Percentiles rank a stretch among this genome's conserved stretches.
phyloP scores from a whole-genome alignment of 2,329 filamentous ascomycete species.

The Xylaria sp. region DNA sequence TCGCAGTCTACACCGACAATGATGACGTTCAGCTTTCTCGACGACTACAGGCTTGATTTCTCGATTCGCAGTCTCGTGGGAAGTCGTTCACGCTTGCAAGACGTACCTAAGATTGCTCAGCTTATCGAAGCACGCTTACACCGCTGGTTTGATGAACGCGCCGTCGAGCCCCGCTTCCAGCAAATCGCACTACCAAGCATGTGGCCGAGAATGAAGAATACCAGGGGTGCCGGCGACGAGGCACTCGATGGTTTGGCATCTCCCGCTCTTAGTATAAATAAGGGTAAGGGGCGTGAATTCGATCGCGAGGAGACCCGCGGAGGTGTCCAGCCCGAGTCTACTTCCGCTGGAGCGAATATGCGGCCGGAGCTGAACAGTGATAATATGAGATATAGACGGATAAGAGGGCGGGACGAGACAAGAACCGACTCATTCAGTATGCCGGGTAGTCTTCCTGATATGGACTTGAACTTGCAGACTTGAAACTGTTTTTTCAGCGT shows the following conservation, averaged over 20 bases:
- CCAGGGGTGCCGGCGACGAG: slow-evolving; percentile 73
- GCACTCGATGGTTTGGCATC: slow-evolving; percentile 55
- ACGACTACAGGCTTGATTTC: slow-evolving; percentile 86
- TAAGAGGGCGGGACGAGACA: slow-evolving; percentile 52
- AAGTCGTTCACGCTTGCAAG: slow-evolving; percentile 80
- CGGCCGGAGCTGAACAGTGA: slow-evolving; percentile 48
- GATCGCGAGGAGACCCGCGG: slow-evolving; percentile 61
- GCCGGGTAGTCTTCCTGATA: slow-evolving; percentile 58
- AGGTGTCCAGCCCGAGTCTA: slow-evolving; percentile 57
- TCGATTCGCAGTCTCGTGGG: slow-evolving; percentile 83
- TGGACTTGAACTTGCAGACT: slow-evolving; percentile 46
- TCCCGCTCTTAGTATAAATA: slow-evolving; percentile 59
- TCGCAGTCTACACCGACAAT: slow-evolving; percentile 80
- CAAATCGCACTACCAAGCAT: slow-evolving; percentile 84
- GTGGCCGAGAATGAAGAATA: slow-evolving; percentile 87
- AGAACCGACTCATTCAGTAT: slow-evolving; percentile 52
- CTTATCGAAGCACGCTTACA: slow-evolving; percentile 82
- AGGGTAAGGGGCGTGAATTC: slow-evolving; percentile 64
- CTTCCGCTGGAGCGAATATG: slow-evolving; percentile 41
- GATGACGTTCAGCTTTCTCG: slow-evolving; percentile 92
- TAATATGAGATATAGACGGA: slow-evolving; percentile 51
- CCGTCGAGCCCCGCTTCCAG: slow-evolving; percentile 86
- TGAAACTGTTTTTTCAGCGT: slow-evolving; percentile 33
- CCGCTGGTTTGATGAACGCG: slow-evolving; percentile 88
- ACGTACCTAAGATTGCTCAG: slow-evolving; percentile 89